Evolutionary conservation across 352 stramenopile genomes (phyloP).

Genomic region (Thalassiosira mediterranea): DNA sequence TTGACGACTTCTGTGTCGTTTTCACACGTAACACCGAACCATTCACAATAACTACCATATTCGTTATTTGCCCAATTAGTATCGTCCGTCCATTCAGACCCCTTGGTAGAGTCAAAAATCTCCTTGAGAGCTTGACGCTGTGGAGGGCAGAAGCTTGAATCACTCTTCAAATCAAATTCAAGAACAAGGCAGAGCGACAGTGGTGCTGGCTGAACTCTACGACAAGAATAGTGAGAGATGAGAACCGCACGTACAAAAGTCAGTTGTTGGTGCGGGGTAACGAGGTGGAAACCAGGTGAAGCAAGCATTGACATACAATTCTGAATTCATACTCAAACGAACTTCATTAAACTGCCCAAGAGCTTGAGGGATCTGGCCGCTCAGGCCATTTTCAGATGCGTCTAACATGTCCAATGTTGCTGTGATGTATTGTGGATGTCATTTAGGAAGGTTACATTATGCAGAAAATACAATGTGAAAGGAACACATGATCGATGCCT

Average conservation of each 20-base stretch:
- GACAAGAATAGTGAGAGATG: background rate
- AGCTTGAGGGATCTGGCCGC: constrained; percentile 11
- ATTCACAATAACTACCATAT: constrained; percentile 17
- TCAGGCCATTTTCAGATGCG: constrained; percentile 11
- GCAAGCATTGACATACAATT: constrained; percentile 8
- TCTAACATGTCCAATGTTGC: constrained; percentile 3
- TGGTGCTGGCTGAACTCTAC: constrained; percentile 1
- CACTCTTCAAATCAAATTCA: constrained; percentile 8
- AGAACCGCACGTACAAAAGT: too few relatives aligned
- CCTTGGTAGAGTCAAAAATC: constrained; percentile 17
- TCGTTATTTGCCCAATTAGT: constrained; percentile 17
- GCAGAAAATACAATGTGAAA: background rate
- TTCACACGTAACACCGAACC: constrained; percentile 6
- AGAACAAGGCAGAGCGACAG: constrained; percentile 5
- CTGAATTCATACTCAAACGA: constrained; percentile 11
- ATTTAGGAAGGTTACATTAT: background rate
- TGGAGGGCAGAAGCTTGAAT: constrained; percentile 6
- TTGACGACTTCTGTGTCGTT: background rate
- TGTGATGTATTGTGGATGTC: background rate
- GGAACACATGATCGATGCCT: background rate
- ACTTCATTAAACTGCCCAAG: constrained; percentile 4
- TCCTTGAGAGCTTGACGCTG: constrained; percentile 5
- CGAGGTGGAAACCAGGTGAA: too few relatives aligned
- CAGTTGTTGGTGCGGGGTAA: too few relatives aligned
- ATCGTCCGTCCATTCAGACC: constrained; percentile 19